Evolutionary conservation across 2,329 filamentous ascomycete species (phyloP).

Genomic region (Colletotrichum acutatum): DNA sequence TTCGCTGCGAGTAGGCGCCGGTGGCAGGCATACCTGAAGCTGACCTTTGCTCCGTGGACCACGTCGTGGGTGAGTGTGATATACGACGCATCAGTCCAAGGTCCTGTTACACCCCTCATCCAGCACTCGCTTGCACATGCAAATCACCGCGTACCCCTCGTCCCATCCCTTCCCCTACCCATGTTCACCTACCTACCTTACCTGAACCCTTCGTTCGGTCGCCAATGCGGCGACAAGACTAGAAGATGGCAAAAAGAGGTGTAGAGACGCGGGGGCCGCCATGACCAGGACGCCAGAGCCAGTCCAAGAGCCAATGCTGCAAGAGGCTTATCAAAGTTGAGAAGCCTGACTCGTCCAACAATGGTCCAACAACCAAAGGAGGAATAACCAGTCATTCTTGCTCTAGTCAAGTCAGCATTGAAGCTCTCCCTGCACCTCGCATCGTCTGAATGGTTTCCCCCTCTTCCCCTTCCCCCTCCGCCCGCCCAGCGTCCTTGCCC

Average conservation of each 20-base stretch:
- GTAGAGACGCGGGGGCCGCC: slow-evolving; percentile 2
- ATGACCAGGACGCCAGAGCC: slow-evolving; percentile 24
- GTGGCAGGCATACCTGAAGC: slow-evolving; percentile 5
- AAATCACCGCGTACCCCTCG: slow-evolving; percentile 30
- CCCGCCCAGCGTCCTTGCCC: slow-evolving; percentile 13
- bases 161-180: slow-evolving; percentile 19
- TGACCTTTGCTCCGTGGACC: neutral
- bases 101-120: neutral
- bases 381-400: neutral
- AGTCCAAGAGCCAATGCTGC: slow-evolving; percentile 18
- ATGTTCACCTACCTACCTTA: slow-evolving; percentile 2
- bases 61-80: slow-evolving; percentile 7
- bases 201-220: slow-evolving; percentile 25
- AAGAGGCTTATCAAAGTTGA: slow-evolving; percentile 26
- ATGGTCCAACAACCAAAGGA: neutral
- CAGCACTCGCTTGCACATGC: slow-evolving; percentile 31
- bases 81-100: slow-evolving; percentile 16
- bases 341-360: slow-evolving; percentile 36
- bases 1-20: slow-evolving; percentile 6
- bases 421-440: slow-evolving; percentile 3
- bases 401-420: neutral
- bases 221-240: slow-evolving; percentile 23
- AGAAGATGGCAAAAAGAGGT: slow-evolving; percentile 17
- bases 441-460: neutral
- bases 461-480: neutral